phyloP scores from a whole-genome alignment of 495 filamentous ascomycete species.

The Xeromyces bisporus region DNA sequence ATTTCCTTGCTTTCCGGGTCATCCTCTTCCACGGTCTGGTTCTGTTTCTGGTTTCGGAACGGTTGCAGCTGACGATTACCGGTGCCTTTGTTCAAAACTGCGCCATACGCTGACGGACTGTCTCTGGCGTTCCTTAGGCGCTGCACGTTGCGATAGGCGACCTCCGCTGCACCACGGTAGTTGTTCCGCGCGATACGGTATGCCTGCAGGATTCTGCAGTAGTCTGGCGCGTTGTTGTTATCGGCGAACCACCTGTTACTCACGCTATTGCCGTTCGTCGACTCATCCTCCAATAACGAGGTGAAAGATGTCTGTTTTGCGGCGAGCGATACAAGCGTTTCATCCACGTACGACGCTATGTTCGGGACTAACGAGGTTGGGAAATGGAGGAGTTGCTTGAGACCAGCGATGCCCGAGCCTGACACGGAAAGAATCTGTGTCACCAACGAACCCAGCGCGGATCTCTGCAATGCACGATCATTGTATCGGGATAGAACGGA shows the following conservation, averaged over 20 bases:
- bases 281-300: slow-evolving; percentile 14
- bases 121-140: slow-evolving; percentile 35
- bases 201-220: slow-evolving; percentile 71
- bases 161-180: slow-evolving; percentile 72
- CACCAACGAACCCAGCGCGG: slow-evolving; percentile 49
- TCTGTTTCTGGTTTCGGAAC: background rate
- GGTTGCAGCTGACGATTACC: slow-evolving; percentile 31
- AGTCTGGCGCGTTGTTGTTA: slow-evolving; percentile 25
- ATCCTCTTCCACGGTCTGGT: slow-evolving; percentile 33
- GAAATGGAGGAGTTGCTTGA: slow-evolving; percentile 50
- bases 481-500: slow-evolving; percentile 55
- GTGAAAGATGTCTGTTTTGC: slow-evolving; percentile 21
- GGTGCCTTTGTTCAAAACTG: slow-evolving; percentile 17
- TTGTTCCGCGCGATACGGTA: slow-evolving; percentile 73
- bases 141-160: slow-evolving; percentile 50
- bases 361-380: slow-evolving; percentile 46
- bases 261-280: slow-evolving; percentile 3
- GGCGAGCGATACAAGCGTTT: slow-evolving; percentile 42
- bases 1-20: slow-evolving; percentile 38
- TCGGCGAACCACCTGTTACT: slow-evolving; percentile 8
- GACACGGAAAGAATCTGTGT: slow-evolving; percentile 51
- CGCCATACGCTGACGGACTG: slow-evolving; percentile 27
- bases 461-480: slow-evolving; percentile 45
- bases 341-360: slow-evolving; percentile 61
- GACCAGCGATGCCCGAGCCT: slow-evolving; percentile 32